Conservation (phyloP, 768 basidiomycete species). For the Rickenella mellea region DNA sequence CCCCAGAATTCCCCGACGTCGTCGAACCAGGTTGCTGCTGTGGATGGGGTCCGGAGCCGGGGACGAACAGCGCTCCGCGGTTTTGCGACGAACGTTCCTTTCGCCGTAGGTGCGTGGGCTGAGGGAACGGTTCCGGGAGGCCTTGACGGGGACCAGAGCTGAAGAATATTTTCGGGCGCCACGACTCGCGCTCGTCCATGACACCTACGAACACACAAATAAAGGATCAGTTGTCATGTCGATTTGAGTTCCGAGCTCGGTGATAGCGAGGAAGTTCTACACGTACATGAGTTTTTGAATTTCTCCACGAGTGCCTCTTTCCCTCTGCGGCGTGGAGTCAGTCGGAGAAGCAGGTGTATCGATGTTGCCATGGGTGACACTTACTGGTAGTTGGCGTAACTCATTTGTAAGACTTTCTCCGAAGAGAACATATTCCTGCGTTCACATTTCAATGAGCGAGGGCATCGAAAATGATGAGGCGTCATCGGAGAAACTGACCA, state of each 20-base stretch:
- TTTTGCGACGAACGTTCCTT: slow-evolving; percentile 80
- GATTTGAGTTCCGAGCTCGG: no score
- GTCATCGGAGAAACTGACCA: slow-evolving; percentile 42
- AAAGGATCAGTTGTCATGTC: no score
- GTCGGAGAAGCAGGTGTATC: neutral
- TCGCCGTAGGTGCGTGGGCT: slow-evolving; percentile 70
- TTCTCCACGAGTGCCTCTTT: slow-evolving; percentile 87
- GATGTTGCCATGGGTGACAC: slow-evolving; percentile 19
- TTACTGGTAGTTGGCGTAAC: slow-evolving; percentile 87
- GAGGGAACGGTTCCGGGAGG: slow-evolving; percentile 70
- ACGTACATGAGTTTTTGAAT: slow-evolving; percentile 86
- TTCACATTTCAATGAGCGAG: neutral
- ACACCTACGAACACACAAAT: no score
- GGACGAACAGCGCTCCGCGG: slow-evolving; percentile 62
- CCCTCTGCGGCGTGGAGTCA: slow-evolving; percentile 38
- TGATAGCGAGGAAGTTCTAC: no score
- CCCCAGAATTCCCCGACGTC: neutral
- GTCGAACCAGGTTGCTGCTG: neutral
- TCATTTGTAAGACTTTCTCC: slow-evolving; percentile 86
- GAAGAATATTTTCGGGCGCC: slow-evolving; percentile 81
- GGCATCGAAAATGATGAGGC: slow-evolving; percentile 2
- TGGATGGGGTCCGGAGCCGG: slow-evolving; percentile 17
- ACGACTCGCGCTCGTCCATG: slow-evolving; percentile 78
- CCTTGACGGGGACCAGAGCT: slow-evolving; percentile 67
- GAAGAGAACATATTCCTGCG: slow-evolving; percentile 86